Conservation (phyloP, 2,329 filamentous ascomycete species). For the Microcyclosporella mali region DNA sequence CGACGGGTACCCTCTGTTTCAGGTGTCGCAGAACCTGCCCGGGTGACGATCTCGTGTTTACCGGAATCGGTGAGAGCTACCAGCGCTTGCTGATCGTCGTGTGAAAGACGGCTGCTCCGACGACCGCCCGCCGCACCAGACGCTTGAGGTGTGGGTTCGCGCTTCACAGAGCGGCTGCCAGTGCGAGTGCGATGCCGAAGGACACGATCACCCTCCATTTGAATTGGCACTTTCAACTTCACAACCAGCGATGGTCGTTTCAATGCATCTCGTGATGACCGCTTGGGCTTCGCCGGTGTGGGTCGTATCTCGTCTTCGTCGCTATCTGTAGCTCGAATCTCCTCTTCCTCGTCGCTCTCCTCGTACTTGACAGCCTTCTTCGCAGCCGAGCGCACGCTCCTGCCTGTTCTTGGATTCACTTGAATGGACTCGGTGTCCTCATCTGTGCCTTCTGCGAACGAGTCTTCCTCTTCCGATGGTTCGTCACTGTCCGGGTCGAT, state of each 20-base stretch:
- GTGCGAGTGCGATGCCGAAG: slow-evolving; percentile 27
- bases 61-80: slow-evolving; percentile 55
- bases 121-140: slow-evolving; percentile 32
- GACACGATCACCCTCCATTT: slow-evolving; percentile 15
- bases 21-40: slow-evolving; percentile 48
- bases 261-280: slow-evolving; percentile 7
- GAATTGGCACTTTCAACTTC: slow-evolving; percentile 35
- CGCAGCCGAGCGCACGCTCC: slow-evolving; percentile 50
- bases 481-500: slow-evolving; percentile 35
- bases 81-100: slow-evolving; percentile 51
- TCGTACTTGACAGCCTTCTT: slow-evolving; percentile 52
- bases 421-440: slow-evolving; percentile 44
- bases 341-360: slow-evolving; percentile 45
- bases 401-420: slow-evolving; percentile 50
- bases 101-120: slow-evolving; percentile 54
- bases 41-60: slow-evolving; percentile 49
- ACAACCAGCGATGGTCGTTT: slow-evolving; percentile 33
- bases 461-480: slow-evolving; percentile 37
- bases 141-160: slow-evolving; percentile 32
- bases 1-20: slow-evolving; percentile 39
- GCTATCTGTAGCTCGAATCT: slow-evolving; percentile 37
- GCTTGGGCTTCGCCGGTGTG: slow-evolving; percentile 11
- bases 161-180: slow-evolving; percentile 33
- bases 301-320: slow-evolving; percentile 18
- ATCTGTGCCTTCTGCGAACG: slow-evolving; percentile 39